Conservation (phyloP, 2,329 filamentous ascomycete genomes). For the Whalleya microplaca region DNA sequence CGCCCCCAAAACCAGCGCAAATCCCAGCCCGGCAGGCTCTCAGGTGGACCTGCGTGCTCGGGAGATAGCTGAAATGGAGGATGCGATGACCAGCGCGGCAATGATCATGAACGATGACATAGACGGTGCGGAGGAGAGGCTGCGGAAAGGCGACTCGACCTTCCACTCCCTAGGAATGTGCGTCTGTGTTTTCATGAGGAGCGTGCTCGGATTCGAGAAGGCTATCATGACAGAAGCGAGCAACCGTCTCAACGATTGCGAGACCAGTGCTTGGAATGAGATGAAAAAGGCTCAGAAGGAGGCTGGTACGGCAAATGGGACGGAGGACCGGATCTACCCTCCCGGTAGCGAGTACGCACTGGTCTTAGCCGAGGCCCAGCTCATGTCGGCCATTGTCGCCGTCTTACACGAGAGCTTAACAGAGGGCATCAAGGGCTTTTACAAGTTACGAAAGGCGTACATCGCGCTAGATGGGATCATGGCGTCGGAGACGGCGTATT, state of each 20-base stretch:
- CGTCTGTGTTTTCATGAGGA: conserved; percentile 82
- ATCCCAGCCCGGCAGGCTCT: conserved; percentile 38
- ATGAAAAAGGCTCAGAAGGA: conserved; percentile 75
- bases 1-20: conserved; percentile 40
- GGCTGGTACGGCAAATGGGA: conserved; percentile 32
- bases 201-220: conserved; percentile 89
- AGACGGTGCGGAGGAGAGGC: conserved; percentile 74
- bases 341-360: conserved; percentile 86
- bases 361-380: conserved; percentile 80
- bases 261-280: conserved; percentile 75
- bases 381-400: conserved; percentile 86
- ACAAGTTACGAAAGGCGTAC: conserved; percentile 89
- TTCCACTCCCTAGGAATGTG: conserved; percentile 86
- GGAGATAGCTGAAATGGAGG: conserved; percentile 59
- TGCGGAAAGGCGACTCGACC: conserved; percentile 75
- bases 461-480: conserved; percentile 79
- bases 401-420: conserved; percentile 92
- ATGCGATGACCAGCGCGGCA: conserved; percentile 66
- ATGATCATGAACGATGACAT: conserved; percentile 91
- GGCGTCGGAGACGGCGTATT: conserved; percentile 67
- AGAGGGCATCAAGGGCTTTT: conserved; percentile 89
- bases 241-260: conserved; percentile 72
- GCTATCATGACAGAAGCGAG: conserved; percentile 85
- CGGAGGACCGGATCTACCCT: conserved; percentile 66
- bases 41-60: conserved; percentile 41